Conservation (phyloP, 495 filamentous ascomycete genomes). For the Neurospora tetrasperma region DNA sequence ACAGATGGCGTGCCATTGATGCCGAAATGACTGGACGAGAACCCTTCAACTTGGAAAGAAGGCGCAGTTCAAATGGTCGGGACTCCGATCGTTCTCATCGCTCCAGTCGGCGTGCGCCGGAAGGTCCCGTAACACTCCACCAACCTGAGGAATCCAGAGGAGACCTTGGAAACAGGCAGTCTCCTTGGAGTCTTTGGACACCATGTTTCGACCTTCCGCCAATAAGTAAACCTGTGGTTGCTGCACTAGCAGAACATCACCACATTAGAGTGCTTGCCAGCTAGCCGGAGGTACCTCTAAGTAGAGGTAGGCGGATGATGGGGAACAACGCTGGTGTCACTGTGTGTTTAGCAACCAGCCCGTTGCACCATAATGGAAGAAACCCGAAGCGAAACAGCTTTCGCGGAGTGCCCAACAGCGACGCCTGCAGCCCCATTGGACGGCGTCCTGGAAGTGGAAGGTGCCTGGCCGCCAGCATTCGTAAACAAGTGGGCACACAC, state of each 20-base stretch:
- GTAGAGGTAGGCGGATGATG: neutral
- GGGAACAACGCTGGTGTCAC: neutral
- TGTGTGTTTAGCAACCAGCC: neutral
- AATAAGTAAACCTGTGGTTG: neutral
- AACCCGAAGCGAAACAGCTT: neutral
- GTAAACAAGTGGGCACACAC: neutral
- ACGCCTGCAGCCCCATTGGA: neutral
- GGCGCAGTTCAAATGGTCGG: neutral
- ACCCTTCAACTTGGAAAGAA: neutral
- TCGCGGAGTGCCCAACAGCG: neutral
- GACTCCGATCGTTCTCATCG: neutral
- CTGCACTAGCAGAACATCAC: neutral
- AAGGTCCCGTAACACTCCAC: constrained; percentile 8
- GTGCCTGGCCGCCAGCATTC: neutral
- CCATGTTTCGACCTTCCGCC: neutral
- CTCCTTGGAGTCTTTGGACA: neutral
- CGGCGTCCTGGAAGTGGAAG: neutral
- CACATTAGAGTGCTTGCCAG: neutral
- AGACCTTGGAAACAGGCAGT: neutral
- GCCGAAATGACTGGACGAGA: neutral
- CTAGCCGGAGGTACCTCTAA: neutral
- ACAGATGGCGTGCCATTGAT: neutral
- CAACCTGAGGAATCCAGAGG: neutral
- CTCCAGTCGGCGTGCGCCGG: constrained; percentile 3
- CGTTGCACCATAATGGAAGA: neutral